Percentiles rank a stretch among this genome's conserved stretches.
phyloP scores from a whole-genome alignment of 2,329 filamentous ascomycete species.

The Tolypocladium endophyticum region DNA sequence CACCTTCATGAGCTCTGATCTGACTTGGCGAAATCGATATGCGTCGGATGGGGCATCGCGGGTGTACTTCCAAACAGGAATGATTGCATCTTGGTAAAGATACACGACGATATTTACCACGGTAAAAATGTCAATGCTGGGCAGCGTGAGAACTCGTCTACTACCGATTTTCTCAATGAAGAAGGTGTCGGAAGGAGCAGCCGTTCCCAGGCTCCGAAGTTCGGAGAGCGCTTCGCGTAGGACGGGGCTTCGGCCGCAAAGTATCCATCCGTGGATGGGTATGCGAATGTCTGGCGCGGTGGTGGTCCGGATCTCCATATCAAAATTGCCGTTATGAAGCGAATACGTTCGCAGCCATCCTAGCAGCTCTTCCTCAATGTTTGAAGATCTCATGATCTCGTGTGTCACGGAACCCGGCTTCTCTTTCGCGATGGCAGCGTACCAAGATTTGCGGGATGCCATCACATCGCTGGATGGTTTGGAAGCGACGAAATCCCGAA shows the following conservation, averaged over 20 bases:
- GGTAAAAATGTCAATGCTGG: constrained; percentile 63
- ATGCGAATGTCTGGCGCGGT: constrained; percentile 59
- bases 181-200: constrained; percentile 16
- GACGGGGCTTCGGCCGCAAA: constrained; percentile 62
- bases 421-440: constrained; percentile 23
- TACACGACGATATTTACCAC: constrained; percentile 73
- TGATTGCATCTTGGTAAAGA: constrained; percentile 65
- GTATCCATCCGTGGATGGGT: constrained; percentile 73
- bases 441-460: constrained; percentile 29
- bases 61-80: constrained; percentile 81
- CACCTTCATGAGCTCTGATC: constrained; percentile 80
- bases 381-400: constrained; percentile 48
- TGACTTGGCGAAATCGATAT: constrained; percentile 66
- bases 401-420: constrained; percentile 39
- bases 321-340: constrained; percentile 28
- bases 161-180: constrained; percentile 29
- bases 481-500: constrained; percentile 46
- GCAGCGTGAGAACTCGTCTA: constrained; percentile 51
- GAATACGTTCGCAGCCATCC: constrained; percentile 33
- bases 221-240: constrained; percentile 52
- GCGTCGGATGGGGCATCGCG: constrained; percentile 55
- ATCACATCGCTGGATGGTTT: constrained; percentile 19
- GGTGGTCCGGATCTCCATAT: constrained; percentile 41
- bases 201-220: constrained; percentile 29
- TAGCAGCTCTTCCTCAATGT: constrained; percentile 54